phyloP scores from a whole-genome alignment of 345 rosid species.

The Orychophragmus violaceus region DNA sequence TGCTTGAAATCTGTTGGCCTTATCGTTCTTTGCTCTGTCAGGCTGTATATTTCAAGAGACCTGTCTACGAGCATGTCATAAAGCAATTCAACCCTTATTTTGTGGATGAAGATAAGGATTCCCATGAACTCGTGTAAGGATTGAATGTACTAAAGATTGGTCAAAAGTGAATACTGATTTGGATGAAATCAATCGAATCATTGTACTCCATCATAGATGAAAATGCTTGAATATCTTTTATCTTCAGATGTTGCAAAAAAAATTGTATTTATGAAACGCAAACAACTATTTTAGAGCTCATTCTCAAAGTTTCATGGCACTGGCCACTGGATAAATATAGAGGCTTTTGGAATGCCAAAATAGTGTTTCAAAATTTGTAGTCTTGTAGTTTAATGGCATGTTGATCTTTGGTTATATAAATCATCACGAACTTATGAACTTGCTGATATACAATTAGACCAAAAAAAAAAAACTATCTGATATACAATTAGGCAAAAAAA shows the following conservation, averaged over 20 bases:
- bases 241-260: background rate
- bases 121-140: slow-evolving; percentile 2
- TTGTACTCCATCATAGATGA: background rate
- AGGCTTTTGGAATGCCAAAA: too few relatives aligned
- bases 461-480: too few relatives aligned
- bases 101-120: slow-evolving; percentile 29
- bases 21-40: slow-evolving; percentile 15
- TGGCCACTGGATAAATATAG: too few relatives aligned
- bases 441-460: background rate
- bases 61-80: slow-evolving; percentile 61
- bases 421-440: background rate
- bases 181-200: background rate
- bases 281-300: background rate
- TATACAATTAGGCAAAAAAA: too few relatives aligned
- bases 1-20: background rate
- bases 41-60: slow-evolving; percentile 70
- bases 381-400: too few relatives aligned
- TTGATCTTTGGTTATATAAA: background rate
- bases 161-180: background rate
- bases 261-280: slow-evolving; percentile 1
- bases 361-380: too few relatives aligned
- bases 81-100: slow-evolving; percentile 49
- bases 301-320: background rate
- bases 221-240: too few relatives aligned
- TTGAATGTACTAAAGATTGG: background rate